Conservation (phyloP, 2,329 filamentous ascomycete genomes). For the Calonectria fujianensis region DNA sequence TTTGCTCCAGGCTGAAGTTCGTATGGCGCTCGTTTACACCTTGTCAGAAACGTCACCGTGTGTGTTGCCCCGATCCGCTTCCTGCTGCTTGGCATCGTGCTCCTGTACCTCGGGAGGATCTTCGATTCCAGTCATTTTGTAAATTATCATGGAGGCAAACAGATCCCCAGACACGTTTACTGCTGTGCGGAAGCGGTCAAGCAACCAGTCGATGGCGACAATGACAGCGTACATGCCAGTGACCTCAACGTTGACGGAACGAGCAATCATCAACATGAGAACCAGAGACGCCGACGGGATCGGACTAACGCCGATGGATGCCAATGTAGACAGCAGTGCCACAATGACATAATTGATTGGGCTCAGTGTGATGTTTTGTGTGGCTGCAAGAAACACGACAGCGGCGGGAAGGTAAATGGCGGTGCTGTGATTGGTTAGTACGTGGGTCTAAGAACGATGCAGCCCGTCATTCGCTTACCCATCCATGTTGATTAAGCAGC, state of each 20-base stretch:
- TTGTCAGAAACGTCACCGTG: slow-evolving; percentile 42
- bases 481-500: slow-evolving; percentile 71
- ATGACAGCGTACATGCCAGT: slow-evolving; percentile 72
- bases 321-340: slow-evolving; percentile 68
- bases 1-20: too few relatives aligned
- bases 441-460: not conserved
- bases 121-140: slow-evolving; percentile 53
- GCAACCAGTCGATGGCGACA: slow-evolving; percentile 73
- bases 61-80: slow-evolving; percentile 38
- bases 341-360: slow-evolving; percentile 69
- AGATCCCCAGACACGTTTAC: slow-evolving; percentile 72
- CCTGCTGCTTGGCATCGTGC: slow-evolving; percentile 41
- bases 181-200: slow-evolving; percentile 73
- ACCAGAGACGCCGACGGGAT: slow-evolving; percentile 72
- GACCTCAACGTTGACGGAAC: slow-evolving; percentile 65
- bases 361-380: slow-evolving; percentile 66
- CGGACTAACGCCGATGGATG: slow-evolving; percentile 72
- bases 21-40: slow-evolving; percentile 39
- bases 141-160: slow-evolving; percentile 57
- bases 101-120: slow-evolving; percentile 48
- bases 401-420: slow-evolving; percentile 74
- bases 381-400: slow-evolving; percentile 71
- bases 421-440: slow-evolving; percentile 59
- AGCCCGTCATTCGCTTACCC: slow-evolving; percentile 54
- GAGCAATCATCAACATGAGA: slow-evolving; percentile 71